These are phyloP conservation scores for Penicillium taxi DNA, from an alignment of 495 filamentous ascomycete genomes.

Conservation along the genomic window DNA sequence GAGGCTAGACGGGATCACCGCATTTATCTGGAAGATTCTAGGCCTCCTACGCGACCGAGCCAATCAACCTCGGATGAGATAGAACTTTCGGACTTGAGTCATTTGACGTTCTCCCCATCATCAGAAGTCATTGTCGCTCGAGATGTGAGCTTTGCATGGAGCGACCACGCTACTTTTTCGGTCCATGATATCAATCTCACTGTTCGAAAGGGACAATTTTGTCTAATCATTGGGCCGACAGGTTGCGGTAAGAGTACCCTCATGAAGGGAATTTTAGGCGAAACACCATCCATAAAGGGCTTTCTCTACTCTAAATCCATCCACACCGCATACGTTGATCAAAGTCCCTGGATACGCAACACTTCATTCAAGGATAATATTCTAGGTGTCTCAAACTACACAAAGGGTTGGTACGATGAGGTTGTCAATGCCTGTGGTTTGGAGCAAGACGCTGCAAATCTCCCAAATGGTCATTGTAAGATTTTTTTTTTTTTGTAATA, in stretches of 20 bases:
- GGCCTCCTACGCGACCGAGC: background rate
- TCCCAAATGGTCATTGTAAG: conserved; percentile 26
- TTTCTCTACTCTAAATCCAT: conserved; percentile 7
- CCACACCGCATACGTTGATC: conserved; percentile 30
- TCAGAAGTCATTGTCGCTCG: background rate
- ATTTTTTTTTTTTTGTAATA: background rate
- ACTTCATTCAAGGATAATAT: conserved; percentile 34
- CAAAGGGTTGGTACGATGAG: conserved; percentile 29
- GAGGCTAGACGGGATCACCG: conserved; percentile 7
- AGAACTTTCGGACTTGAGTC: too few species aligned
- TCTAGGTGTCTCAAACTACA: conserved; percentile 16
- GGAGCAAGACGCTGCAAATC: conserved; percentile 20
- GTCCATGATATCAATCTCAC: background rate
- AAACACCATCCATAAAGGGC: conserved; percentile 25
- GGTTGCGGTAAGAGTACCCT: conserved; percentile 46
- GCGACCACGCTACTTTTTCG: background rate
- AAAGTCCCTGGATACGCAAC: conserved; percentile 35
- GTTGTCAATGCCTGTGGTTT: conserved; percentile 33
- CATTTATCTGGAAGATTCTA: background rate
- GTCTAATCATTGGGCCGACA: conserved; percentile 21
- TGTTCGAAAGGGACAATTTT: conserved; percentile 1
- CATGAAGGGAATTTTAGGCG: conserved; percentile 42
- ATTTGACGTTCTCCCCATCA: background rate
- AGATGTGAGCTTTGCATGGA: conserved; percentile 1
- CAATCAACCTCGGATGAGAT: background rate